Percentiles rank a stretch among this genome's conserved stretches.
Evolutionary conservation across 345 rosid species (phyloP).

Genomic region (Hibiscus syriacus): DNA sequence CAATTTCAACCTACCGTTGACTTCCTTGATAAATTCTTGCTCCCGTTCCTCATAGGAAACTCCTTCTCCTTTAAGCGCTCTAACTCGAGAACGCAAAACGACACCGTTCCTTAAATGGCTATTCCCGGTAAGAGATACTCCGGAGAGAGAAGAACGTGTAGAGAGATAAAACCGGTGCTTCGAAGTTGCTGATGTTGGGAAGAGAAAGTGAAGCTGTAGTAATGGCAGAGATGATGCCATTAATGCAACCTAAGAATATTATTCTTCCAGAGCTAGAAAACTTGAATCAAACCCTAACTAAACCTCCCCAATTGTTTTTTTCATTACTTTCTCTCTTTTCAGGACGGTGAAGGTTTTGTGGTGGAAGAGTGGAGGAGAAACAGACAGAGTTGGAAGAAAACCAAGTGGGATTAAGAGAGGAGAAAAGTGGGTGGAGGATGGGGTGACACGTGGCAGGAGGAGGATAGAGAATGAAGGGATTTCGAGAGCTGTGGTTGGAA

Average conservation of each 20-base stretch:
- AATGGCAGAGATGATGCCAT: conserved; percentile 49
- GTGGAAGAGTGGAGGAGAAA: conserved; percentile 7
- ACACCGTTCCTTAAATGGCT: conserved; percentile 1
- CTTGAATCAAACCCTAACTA: conserved; percentile 15
- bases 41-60: conserved; percentile 17
- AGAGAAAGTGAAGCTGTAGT: conserved; percentile 39
- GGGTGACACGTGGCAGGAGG: conserved; percentile 60
- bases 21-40: conserved; percentile 8
- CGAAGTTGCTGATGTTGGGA: conserved; percentile 20
- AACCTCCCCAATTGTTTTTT: conserved; percentile 4
- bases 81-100: conserved; percentile 27
- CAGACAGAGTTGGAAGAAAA: background rate
- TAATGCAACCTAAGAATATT: background rate
- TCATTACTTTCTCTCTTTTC: conserved; percentile 5
- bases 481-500: conserved; percentile 26
- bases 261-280: background rate
- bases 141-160: conserved; percentile 18
- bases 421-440: conserved; percentile 46
- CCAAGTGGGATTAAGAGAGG: background rate
- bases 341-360: conserved; percentile 8
- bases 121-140: conserved; percentile 17
- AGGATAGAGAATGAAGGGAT: conserved; percentile 1
- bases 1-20: conserved; percentile 2
- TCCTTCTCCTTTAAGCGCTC: conserved; percentile 38
- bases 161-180: conserved; percentile 21